Base-by-base conservation (phyloP, 2,329 filamentous ascomycete genomes). In the Venturia pyrina region DNA sequence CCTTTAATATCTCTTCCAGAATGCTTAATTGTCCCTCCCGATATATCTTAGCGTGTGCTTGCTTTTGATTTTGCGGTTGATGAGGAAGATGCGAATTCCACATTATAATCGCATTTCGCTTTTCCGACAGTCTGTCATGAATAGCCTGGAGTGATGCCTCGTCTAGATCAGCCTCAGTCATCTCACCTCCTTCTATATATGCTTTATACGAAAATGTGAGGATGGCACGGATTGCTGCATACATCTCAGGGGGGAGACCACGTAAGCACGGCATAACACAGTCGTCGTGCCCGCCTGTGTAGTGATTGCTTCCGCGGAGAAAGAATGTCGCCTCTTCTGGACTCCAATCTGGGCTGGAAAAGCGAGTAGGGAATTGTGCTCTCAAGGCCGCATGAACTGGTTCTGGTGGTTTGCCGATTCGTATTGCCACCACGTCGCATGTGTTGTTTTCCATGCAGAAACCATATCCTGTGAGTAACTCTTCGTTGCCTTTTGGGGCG, bases 401-500 rank as follows among this genome's bases (percentile, higher is more conserved):
- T n/a, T 72, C 71, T 6, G 76, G 75, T 19, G 79, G 75, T 11
- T 74, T 71, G 62, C 74, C 75, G 11, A 81, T 72, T 24, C 77
- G 77, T 56, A 82, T 69, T 10, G 78, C 72, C 10, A 81, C 76
- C 61, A 76, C 75, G 68, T 83, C 81, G 50, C 78, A 75, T 0
- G 78, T 78, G 48, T 83, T 83, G 53, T 78, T 68, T 6, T 72
- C 70, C 17, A 82, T 74, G 66, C 78, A 80, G 71, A 83, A 83
- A 3, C 82, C 82, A 66, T 84, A 84, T 4, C 81, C 81, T 59
- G 82, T 76, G 1, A 83, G 72, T 1, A 83, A 72, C 69, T 83
- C 81, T 68, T 81, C 80, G 63, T 83, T 84, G 6, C 77, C 74
- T 68, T 83, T 83, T 1, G 81, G 78, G 0, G 78, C 81, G 65